Evolutionary conservation across 192 early-diverging fungal species (phyloP).

Genomic region (Coemansia sp.): DNA sequence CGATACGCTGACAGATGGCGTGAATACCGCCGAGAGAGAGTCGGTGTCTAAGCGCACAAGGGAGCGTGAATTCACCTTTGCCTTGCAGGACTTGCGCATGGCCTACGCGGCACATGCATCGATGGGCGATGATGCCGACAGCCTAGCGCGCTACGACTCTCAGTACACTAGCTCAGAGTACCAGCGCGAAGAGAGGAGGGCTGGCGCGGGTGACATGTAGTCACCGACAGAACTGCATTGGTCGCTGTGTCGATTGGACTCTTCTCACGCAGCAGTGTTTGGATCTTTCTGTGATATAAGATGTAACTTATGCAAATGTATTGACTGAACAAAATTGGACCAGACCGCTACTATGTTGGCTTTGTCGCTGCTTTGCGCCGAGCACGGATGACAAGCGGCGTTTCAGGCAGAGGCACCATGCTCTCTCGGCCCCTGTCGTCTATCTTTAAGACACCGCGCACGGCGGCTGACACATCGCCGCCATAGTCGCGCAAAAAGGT

Average conservation of each 20-base stretch:
- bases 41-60: slow-evolving; percentile 10
- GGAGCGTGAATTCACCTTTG: slow-evolving; percentile 26
- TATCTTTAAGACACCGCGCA: slow-evolving; percentile 31
- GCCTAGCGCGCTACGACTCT: slow-evolving; percentile 22
- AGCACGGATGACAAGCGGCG: slow-evolving; percentile 34
- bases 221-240: background rate
- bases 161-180: slow-evolving; percentile 48
- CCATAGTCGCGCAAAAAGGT: slow-evolving; percentile 40
- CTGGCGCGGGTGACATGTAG: background rate
- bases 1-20: slow-evolving; percentile 8
- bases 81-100: slow-evolving; percentile 28
- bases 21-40: slow-evolving; percentile 13
- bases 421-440: slow-evolving; percentile 9
- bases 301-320: background rate
- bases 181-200: slow-evolving; percentile 30
- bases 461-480: slow-evolving; percentile 39
- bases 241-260: background rate
- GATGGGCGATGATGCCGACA: background rate
- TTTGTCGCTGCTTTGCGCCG: slow-evolving; percentile 25
- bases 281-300: too few species aligned
- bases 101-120: background rate
- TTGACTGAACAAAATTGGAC: background rate
- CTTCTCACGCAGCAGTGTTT: too few species aligned
- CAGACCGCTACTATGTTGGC: background rate
- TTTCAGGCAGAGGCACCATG: slow-evolving; percentile 26